These are phyloP conservation scores for Sphenostylis stenocarpa DNA, from an alignment of 306 rosid genomes.

Conservation along the genomic window DNA sequence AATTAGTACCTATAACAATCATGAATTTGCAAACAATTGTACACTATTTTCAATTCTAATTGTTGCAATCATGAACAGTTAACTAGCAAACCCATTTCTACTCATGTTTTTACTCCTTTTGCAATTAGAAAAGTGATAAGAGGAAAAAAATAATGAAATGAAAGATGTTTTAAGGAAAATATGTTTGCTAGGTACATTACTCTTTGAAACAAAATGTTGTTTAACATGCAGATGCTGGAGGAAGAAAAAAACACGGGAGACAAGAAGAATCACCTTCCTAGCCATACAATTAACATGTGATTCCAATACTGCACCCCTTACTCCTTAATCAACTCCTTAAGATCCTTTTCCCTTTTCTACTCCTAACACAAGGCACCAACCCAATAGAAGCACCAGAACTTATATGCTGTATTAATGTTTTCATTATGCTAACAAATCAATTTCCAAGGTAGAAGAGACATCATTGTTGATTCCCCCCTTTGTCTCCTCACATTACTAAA, in stretches of 20 bases:
- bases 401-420: conserved; percentile 41
- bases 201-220: conserved; percentile 30
- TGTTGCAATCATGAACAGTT: too few species aligned
- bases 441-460: conserved; percentile 47
- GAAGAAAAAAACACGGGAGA: conserved; percentile 15
- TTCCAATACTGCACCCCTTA: conserved; percentile 15
- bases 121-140: too few species aligned
- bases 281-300: conserved; percentile 33
- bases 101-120: too few species aligned
- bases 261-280: conserved; percentile 40
- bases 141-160: too few species aligned
- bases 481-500: conserved; percentile 42
- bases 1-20: too few species aligned
- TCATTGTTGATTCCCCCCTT: conserved; percentile 37
- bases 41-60: too few species aligned
- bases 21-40: too few species aligned
- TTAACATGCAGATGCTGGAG: conserved; percentile 22
- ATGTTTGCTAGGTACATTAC: conserved; percentile 33
- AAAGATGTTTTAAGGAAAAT: too few species aligned
- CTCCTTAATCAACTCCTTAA: neutral
- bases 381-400: conserved; percentile 3
- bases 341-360: neutral
- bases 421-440: conserved; percentile 40
- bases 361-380: conserved; percentile 32
- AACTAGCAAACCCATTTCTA: too few species aligned